phyloP scores from a whole-genome alignment of 2,329 filamentous ascomycete genomes.

The Colletotrichum destructivum region DNA sequence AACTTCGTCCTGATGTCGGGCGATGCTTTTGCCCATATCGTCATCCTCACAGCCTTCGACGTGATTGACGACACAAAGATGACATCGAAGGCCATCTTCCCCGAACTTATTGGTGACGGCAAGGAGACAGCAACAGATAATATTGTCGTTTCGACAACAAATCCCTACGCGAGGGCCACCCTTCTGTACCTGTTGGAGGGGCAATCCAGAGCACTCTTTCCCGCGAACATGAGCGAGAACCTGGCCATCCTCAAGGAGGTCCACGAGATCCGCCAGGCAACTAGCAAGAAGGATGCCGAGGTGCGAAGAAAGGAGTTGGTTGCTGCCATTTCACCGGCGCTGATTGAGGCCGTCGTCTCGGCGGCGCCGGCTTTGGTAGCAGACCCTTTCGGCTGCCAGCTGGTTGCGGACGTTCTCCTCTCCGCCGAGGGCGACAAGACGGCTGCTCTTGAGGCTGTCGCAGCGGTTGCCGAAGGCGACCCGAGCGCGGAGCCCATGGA shows the following conservation, averaged over 20 bases:
- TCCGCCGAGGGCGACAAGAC: slow-evolving; percentile 82
- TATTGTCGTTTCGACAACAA: slow-evolving; percentile 74
- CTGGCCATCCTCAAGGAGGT: slow-evolving; percentile 82
- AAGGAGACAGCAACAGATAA: slow-evolving; percentile 74
- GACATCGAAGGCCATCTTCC: slow-evolving; percentile 86
- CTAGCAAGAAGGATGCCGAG: slow-evolving; percentile 92
- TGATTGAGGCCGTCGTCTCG: slow-evolving; percentile 81
- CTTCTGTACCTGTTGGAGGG: slow-evolving; percentile 88
- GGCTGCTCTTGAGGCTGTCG: slow-evolving; percentile 79
- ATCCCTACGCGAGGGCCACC: slow-evolving; percentile 75
- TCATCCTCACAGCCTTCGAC: slow-evolving; percentile 90
- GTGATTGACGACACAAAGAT: slow-evolving; percentile 95
- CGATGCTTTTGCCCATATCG: slow-evolving; percentile 82
- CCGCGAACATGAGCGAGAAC: slow-evolving; percentile 74
- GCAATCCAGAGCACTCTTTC: slow-evolving; percentile 73
- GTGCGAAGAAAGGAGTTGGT: slow-evolving; percentile 83
- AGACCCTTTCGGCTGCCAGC: slow-evolving; percentile 88
- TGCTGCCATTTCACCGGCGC: slow-evolving; percentile 78
- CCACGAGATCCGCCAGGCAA: slow-evolving; percentile 83
- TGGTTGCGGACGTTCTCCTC: slow-evolving; percentile 87
- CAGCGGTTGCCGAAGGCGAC: slow-evolving; percentile 73
- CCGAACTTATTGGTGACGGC: slow-evolving; percentile 85
- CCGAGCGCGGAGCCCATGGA: slow-evolving; percentile 60
- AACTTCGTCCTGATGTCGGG: slow-evolving; percentile 88
- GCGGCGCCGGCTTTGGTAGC: slow-evolving; percentile 78